These are phyloP conservation scores for Bryum argenteum DNA, from an alignment of 225 moss, liverwort and hornwort genomes.

Conservation along the genomic window DNA sequence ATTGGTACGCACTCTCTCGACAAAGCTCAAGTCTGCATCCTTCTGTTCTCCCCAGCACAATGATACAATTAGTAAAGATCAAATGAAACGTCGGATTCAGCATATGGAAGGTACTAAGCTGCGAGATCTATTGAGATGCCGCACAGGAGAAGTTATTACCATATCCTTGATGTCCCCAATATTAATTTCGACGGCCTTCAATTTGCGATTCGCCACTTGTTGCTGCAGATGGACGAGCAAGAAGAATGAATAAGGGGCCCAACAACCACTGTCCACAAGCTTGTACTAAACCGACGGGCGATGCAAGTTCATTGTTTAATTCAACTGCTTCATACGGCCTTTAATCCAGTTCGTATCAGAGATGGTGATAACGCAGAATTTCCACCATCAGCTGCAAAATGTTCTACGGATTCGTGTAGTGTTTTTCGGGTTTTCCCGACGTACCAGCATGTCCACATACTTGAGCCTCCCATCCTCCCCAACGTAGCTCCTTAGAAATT, in stretches of 20 bases:
- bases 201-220: constrained; percentile 80
- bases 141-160: constrained; percentile 28
- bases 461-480: constrained; percentile 65
- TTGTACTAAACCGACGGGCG: neutral
- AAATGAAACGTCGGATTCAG: neutral
- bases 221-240: constrained; percentile 56
- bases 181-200: constrained; percentile 64
- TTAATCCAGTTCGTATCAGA: neutral
- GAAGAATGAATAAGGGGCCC: constrained; percentile 6
- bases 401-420: neutral
- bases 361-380: neutral
- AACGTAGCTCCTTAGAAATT: constrained; percentile 62
- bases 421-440: neutral
- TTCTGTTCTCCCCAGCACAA: constrained; percentile 52
- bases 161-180: constrained; percentile 68
- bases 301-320: neutral
- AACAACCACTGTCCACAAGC: neutral
- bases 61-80: constrained; percentile 8
- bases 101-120: neutral
- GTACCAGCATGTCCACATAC: constrained; percentile 81
- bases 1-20: constrained; percentile 72
- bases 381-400: neutral
- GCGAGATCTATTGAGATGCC: neutral
- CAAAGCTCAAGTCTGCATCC: constrained; percentile 55
- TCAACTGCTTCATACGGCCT: neutral